These are phyloP conservation scores for Adansonia gregorii DNA, from an alignment of 441 rosid genomes.

Conservation along the genomic window DNA sequence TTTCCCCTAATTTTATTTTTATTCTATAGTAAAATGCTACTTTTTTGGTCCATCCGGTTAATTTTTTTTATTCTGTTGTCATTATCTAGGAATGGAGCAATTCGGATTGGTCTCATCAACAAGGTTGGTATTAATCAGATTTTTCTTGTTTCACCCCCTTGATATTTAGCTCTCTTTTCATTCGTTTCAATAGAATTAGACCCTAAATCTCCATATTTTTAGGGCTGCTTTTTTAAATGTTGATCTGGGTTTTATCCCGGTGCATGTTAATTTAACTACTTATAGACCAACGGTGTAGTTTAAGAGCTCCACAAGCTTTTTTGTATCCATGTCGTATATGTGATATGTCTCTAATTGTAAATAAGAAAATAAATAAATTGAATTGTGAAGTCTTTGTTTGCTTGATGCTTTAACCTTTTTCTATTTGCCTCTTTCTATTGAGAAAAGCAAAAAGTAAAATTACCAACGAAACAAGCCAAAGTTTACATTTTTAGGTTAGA, in stretches of 20 bases:
- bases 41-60: neutral
- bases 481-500: too few species aligned
- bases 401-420: too few species aligned
- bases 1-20: neutral
- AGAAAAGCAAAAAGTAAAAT: too few species aligned
- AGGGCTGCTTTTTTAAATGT: neutral
- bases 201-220: neutral
- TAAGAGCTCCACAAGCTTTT: neutral
- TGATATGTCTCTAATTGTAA: neutral
- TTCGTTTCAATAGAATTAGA: slow-evolving; percentile 10
- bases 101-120: slow-evolving; percentile 70
- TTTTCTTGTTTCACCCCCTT: slow-evolving; percentile 14
- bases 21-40: neutral
- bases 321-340: neutral
- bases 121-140: slow-evolving; percentile 63
- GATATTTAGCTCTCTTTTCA: neutral
- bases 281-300: neutral
- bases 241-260: neutral
- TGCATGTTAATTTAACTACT: slow-evolving; percentile 10
- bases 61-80: slow-evolving; percentile 14
- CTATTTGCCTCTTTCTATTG: too few species aligned
- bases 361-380: neutral
- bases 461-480: too few species aligned
- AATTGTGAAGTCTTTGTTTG: neutral
- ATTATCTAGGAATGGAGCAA: slow-evolving; percentile 73